Evolutionary conservation across 2,329 filamentous ascomycete genomes (phyloP).

Genomic region (Venturia aucupariae): DNA sequence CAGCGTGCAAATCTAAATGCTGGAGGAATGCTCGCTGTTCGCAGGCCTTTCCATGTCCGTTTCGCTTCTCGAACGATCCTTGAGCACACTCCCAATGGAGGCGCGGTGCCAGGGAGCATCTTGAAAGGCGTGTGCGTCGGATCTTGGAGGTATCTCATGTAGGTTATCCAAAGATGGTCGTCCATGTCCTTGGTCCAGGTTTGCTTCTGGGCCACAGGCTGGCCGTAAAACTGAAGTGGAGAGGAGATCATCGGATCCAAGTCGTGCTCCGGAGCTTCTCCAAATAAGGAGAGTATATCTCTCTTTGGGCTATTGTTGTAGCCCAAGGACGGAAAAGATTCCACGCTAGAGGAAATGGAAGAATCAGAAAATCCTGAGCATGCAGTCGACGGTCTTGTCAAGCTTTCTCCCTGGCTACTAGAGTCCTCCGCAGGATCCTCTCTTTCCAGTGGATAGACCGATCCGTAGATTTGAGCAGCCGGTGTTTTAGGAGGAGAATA

Average conservation of each 20-base stretch:
- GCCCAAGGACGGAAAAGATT: slow-evolving; percentile 48
- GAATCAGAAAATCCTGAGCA: slow-evolving; percentile 54
- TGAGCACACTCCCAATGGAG: slow-evolving; percentile 55
- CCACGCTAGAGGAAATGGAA: slow-evolving; percentile 49
- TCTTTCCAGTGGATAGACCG: slow-evolving; percentile 7
- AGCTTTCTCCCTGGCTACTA: slow-evolving; percentile 30
- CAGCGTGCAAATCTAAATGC: slow-evolving; percentile 17
- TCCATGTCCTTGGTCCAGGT: slow-evolving; percentile 56
- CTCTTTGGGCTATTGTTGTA: slow-evolving; percentile 45
- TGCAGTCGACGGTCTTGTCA: slow-evolving; percentile 47
- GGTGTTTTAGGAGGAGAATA: slow-evolving; percentile 42
- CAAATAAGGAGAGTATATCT: slow-evolving; percentile 48
- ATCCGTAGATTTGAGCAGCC: slow-evolving; percentile 27
- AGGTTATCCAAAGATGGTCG: slow-evolving; percentile 56
- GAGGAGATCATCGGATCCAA: slow-evolving; percentile 18
- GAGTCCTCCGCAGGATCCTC: slow-evolving; percentile 10
- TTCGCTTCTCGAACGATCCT: slow-evolving; percentile 53
- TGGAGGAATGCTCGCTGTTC: slow-evolving; percentile 24
- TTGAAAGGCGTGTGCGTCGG: slow-evolving; percentile 59
- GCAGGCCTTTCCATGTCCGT: slow-evolving; percentile 47
- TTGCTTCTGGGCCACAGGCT: slow-evolving; percentile 16
- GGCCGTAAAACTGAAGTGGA: slow-evolving; percentile 23
- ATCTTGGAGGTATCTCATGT: slow-evolving; percentile 56
- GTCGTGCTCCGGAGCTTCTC: slow-evolving; percentile 19
- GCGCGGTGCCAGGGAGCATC: slow-evolving; percentile 53